These are phyloP conservation scores for Pseudogymnoascus sp. DNA, from an alignment of 2,329 filamentous ascomycete species.

Conservation along the genomic window DNA sequence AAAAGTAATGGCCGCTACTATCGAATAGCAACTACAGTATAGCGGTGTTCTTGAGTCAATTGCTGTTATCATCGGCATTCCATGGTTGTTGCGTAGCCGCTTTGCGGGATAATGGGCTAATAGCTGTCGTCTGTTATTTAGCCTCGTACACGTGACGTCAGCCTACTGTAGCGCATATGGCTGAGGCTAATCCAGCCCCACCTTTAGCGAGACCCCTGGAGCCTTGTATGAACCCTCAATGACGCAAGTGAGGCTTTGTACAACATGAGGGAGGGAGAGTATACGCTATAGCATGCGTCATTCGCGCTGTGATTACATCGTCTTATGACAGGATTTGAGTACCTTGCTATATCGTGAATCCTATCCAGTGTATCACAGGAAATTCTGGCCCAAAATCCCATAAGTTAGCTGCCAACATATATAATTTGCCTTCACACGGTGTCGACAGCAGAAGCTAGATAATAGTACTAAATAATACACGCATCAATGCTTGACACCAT, in stretches of 20 bases:
- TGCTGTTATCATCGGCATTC: slow-evolving; percentile 9
- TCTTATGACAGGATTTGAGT: not conserved
- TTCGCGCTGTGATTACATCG: not conserved
- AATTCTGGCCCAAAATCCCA: not conserved
- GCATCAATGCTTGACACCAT: slow-evolving; percentile 25
- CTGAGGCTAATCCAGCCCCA: not conserved
- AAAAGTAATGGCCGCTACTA: not conserved
- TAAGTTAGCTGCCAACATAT: not conserved
- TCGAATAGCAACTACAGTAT: slow-evolving; percentile 3
- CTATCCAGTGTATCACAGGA: not conserved
- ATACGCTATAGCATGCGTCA: not conserved
- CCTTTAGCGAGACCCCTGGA: not conserved
- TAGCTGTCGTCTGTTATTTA: slow-evolving; percentile 1
- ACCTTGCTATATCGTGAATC: not conserved
- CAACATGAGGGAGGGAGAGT: not conserved
- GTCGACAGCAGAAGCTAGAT: not conserved
- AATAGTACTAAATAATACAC: slow-evolving; percentile 12
- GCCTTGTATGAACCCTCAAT: slow-evolving; percentile 3
- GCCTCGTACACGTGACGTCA: slow-evolving; percentile 5
- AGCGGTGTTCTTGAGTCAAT: not conserved
- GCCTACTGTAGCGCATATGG: not conserved
- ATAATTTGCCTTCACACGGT: slow-evolving; percentile 7
- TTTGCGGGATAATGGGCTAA: not conserved
- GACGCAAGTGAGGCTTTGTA: slow-evolving; percentile 7
- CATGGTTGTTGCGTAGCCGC: not conserved